phyloP scores from a whole-genome alignment of 768 basidiomycete species.

The Boletus rubescentipes region DNA sequence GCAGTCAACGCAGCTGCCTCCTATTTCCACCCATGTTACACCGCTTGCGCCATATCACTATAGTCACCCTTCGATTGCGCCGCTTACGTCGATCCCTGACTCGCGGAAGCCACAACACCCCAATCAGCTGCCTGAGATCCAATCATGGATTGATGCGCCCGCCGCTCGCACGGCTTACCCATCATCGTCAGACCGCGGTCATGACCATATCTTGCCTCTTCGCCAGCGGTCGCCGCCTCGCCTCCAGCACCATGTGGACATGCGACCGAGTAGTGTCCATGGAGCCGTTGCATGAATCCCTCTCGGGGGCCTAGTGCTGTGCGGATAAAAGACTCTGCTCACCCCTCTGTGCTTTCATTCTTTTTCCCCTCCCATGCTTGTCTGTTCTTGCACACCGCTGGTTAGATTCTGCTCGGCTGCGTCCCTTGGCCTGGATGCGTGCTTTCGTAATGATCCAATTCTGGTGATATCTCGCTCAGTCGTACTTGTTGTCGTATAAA shows the following conservation, averaged over 20 bases:
- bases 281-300: slow-evolving; percentile 30
- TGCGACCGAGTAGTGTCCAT: slow-evolving; percentile 30
- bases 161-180: slow-evolving; percentile 28
- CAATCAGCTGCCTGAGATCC: slow-evolving; percentile 46
- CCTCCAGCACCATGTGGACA: slow-evolving; percentile 33
- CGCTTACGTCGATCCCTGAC: slow-evolving; percentile 39
- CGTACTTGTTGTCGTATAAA: slow-evolving; percentile 28
- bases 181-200: slow-evolving; percentile 31
- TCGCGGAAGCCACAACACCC: slow-evolving; percentile 33
- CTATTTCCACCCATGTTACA: slow-evolving; percentile 42
- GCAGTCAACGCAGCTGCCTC: slow-evolving; percentile 42
- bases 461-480: slow-evolving; percentile 18
- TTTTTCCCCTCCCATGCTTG: slow-evolving; percentile 3
- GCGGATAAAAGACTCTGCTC: slow-evolving; percentile 1
- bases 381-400: slow-evolving; percentile 23
- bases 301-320: slow-evolving; percentile 21
- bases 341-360: slow-evolving; percentile 8
- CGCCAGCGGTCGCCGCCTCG: slow-evolving; percentile 36
- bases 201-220: slow-evolving; percentile 29
- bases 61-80: slow-evolving; percentile 52
- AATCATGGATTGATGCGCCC: slow-evolving; percentile 45
- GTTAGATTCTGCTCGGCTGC: slow-evolving; percentile 19
- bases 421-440: slow-evolving; percentile 2
- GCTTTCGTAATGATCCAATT: slow-evolving; percentile 20
- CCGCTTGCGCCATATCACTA: slow-evolving; percentile 49